Evolutionary conservation across 768 basidiomycete species (phyloP).

Genomic region (Tricholoma terreum): DNA sequence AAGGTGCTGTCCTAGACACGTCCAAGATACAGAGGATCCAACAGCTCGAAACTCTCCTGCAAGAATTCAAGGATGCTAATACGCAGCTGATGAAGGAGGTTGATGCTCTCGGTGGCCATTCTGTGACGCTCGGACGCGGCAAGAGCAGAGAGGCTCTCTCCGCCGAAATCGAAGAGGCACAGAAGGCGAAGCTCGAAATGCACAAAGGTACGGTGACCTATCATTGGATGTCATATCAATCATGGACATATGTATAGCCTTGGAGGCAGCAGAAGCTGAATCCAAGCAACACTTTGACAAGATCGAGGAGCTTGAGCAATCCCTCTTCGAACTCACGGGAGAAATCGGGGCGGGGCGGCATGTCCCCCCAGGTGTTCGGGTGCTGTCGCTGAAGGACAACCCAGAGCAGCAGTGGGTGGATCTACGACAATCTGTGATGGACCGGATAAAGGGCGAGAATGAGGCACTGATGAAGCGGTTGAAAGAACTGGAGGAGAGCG

Average conservation of each 20-base stretch:
- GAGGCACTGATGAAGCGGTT: conserved; percentile 71
- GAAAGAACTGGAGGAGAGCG: conserved; percentile 52
- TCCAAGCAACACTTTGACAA: conserved; percentile 40
- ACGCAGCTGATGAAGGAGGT: conserved; percentile 45
- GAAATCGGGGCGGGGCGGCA: conserved; percentile 74
- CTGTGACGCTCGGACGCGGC: conserved; percentile 21
- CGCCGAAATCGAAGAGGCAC: conserved; percentile 30
- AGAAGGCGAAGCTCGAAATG: conserved; percentile 28
- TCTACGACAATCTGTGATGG: conserved; percentile 69
- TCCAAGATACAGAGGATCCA: conserved; percentile 42
- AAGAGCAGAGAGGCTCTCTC: conserved; percentile 35
- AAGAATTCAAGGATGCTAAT: conserved; percentile 53
- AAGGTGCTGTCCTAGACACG: conserved; percentile 26
- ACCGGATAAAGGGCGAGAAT: conserved; percentile 80
- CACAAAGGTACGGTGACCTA: conserved; percentile 37
- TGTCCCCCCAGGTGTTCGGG: conserved; percentile 66
- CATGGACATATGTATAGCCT: conserved; percentile 37
- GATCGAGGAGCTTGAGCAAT: conserved; percentile 74
- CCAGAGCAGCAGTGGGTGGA: conserved; percentile 84
- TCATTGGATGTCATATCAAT: not conserved
- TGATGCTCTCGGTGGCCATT: conserved; percentile 40
- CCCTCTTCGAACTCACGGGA: conserved; percentile 72
- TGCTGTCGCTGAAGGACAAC: conserved; percentile 70
- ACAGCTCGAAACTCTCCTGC: conserved; percentile 53
- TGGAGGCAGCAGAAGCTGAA: conserved; percentile 37